Base-by-base conservation (phyloP, 1,284 basidiomycete genomes). In the Fomitopsis betulina region DNA sequence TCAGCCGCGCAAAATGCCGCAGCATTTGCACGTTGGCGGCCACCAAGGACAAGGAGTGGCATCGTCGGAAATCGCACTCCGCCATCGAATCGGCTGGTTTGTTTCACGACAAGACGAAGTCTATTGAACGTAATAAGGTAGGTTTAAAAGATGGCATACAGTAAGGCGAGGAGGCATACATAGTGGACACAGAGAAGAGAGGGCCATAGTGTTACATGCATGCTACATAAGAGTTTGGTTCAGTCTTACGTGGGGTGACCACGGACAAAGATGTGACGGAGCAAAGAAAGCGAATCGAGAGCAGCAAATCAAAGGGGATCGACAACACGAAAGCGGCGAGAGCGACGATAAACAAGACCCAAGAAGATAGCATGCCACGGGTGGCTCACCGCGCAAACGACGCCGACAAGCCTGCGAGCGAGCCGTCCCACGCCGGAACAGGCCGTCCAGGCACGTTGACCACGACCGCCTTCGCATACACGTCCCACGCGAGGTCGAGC, bases 401-500 rank as follows among this genome's bases (percentile, higher is more conserved):
- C 35, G 35, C 35, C 35, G 35, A 37, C 19, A 43, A n/a, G 19
- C 19, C 23, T n/a, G 40, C 23, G 23, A 43, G 40, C 19, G 40
- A 43, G 40, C 19, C 9, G 19, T 51, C 49, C 49, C 49, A 51
- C 32, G 15, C 30, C 5, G 49, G 49, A 17, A 21, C 19, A n/a
- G 49, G n/a, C 25, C 21, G 32, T 7, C 25, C 49, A 5, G 49
- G 49, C 13, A 51, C 33, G 32, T 51, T 21, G 5, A 32, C 25
- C 9, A n/a, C 15, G 49, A 51, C 33, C 12, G 49, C 49, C 49
- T 51, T 51, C 23, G 32, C 49, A 17, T 51, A 51, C n/a, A 84
- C 70, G 65, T 79, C 76, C 85, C 86, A 91, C 33, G 81, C 78
- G 30, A 79, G 65, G 53, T 84, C 80, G 54, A 88, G 71, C 30